Evolutionary conservation across 2,329 filamentous ascomycete species (phyloP).

Genomic region (Hirsutella thompsonii): DNA sequence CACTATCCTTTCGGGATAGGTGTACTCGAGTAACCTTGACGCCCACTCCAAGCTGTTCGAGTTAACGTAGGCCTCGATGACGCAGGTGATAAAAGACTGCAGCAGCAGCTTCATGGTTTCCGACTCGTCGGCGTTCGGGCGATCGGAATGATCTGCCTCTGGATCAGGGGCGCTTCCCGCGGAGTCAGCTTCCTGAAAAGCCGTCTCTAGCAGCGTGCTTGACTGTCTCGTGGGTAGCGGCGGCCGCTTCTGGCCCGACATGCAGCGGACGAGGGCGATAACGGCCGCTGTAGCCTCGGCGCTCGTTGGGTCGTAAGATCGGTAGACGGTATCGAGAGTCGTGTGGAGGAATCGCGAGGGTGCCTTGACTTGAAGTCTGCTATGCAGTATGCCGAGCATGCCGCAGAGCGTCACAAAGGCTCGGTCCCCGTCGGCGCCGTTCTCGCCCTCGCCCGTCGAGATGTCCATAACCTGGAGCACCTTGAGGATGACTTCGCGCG

Average conservation of each 20-base stretch:
- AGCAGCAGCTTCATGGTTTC: constrained; percentile 52
- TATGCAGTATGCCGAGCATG: constrained; percentile 61
- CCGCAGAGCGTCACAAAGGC: constrained; percentile 59
- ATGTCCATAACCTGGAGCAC: constrained; percentile 60
- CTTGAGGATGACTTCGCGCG: constrained; percentile 70
- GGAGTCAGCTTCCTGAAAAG: constrained; percentile 39
- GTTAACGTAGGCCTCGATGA: constrained; percentile 62
- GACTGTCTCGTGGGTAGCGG: constrained; percentile 45
- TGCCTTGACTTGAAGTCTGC: constrained; percentile 61
- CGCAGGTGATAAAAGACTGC: constrained; percentile 65
- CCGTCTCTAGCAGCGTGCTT: constrained; percentile 41
- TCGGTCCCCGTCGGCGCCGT: constrained; percentile 21
- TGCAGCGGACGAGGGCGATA: constrained; percentile 55
- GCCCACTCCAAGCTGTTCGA: constrained; percentile 48
- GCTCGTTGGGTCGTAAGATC: constrained; percentile 49
- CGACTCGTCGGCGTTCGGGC: constrained; percentile 38
- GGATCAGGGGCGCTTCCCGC: constrained; percentile 48
- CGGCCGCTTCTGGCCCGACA: constrained; percentile 55
- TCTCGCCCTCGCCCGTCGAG: constrained; percentile 21
- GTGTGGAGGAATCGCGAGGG: constrained; percentile 69
- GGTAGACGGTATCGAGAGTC: constrained; percentile 59
- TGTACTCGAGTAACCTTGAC: constrained; percentile 53
- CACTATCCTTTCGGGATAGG: constrained; percentile 50
- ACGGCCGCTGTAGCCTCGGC: constrained; percentile 58
- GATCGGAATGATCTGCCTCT: constrained; percentile 30